These are phyloP conservation scores for Calonectria pseudoreteaudii DNA, from an alignment of 2,329 filamentous ascomycete genomes.

Conservation along the genomic window DNA sequence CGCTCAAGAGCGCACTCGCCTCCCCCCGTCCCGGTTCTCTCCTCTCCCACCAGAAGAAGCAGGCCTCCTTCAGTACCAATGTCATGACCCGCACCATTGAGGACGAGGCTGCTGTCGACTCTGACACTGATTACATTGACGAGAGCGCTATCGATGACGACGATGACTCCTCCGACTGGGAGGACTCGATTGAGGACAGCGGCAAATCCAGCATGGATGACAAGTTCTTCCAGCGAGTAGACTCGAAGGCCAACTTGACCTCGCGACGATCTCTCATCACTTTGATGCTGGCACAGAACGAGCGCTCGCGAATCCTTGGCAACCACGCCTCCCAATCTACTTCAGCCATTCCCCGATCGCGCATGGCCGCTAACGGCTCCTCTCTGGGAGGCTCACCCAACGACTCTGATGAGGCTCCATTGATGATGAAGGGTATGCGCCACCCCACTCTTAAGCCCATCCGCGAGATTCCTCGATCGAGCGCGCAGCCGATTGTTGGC, in stretches of 20 bases:
- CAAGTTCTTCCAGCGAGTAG: slow-evolving; percentile 88
- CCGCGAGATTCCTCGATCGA: slow-evolving; percentile 74
- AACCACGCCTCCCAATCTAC: slow-evolving; percentile 76
- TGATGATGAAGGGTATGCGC: slow-evolving; percentile 73
- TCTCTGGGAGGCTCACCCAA: slow-evolving; percentile 63
- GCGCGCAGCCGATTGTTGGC: slow-evolving; percentile 81
- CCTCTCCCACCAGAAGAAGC: slow-evolving; percentile 72
- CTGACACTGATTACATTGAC: slow-evolving; percentile 76
- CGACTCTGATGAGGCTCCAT: slow-evolving; percentile 71
- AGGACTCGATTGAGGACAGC: slow-evolving; percentile 81
- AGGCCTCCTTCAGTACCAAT: slow-evolving; percentile 84
- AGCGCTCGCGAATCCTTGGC: slow-evolving; percentile 76
- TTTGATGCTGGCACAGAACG: slow-evolving; percentile 83
- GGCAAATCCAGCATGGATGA: slow-evolving; percentile 86
- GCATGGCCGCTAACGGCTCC: slow-evolving; percentile 61
- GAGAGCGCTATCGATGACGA: slow-evolving; percentile 86
- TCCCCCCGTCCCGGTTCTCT: slow-evolving; percentile 57
- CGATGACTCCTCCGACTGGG: slow-evolving; percentile 71
- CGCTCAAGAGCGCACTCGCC: slow-evolving; percentile 68
- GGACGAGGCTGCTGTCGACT: slow-evolving; percentile 64
- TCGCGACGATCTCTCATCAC: slow-evolving; percentile 92
- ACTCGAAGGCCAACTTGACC: slow-evolving; percentile 86
- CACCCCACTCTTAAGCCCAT: slow-evolving; percentile 64
- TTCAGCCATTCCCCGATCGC: slow-evolving; percentile 74
- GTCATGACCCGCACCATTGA: slow-evolving; percentile 76